These are phyloP conservation scores for Fusarium brachygibbosum DNA, from an alignment of 2,329 filamentous ascomycete genomes.

Conservation along the genomic window DNA sequence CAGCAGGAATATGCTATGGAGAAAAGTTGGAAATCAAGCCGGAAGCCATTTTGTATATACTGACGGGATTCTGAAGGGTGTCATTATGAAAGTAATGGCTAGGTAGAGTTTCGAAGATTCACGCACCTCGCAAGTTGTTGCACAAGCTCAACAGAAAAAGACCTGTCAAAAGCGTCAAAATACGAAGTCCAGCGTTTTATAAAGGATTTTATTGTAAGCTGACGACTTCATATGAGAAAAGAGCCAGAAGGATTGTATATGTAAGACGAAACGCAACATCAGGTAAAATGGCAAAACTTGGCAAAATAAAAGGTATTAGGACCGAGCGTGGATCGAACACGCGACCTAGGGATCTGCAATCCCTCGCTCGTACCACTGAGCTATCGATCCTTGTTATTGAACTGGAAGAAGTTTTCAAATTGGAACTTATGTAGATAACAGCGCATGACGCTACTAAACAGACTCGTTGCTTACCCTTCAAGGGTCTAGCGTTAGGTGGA, in stretches of 20 bases:
- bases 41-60: conserved; percentile 30
- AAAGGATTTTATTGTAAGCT: background rate
- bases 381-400: conserved; percentile 41
- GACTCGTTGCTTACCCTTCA: background rate
- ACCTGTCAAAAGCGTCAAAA: background rate
- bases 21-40: conserved; percentile 31
- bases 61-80: background rate
- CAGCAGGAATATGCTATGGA: conserved; percentile 46
- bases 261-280: background rate
- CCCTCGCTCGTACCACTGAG: conserved; percentile 47
- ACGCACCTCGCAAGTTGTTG: background rate
- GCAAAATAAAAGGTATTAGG: conserved; percentile 24
- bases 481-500: conserved; percentile 5
- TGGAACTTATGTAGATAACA: accelerated
- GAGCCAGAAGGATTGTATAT: background rate
- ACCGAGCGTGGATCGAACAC: conserved; percentile 47
- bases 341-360: conserved; percentile 47
- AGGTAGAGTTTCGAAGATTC: background rate
- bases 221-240: background rate
- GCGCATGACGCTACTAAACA: too few relatives aligned
- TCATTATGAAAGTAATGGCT: background rate
- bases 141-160: background rate
- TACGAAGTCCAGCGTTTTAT: background rate
- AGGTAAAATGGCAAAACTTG: background rate
- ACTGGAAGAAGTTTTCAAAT: accelerated